phyloP scores from a whole-genome alignment of 2,329 filamentous ascomycete genomes.

The Emericellopsis atlantica region DNA sequence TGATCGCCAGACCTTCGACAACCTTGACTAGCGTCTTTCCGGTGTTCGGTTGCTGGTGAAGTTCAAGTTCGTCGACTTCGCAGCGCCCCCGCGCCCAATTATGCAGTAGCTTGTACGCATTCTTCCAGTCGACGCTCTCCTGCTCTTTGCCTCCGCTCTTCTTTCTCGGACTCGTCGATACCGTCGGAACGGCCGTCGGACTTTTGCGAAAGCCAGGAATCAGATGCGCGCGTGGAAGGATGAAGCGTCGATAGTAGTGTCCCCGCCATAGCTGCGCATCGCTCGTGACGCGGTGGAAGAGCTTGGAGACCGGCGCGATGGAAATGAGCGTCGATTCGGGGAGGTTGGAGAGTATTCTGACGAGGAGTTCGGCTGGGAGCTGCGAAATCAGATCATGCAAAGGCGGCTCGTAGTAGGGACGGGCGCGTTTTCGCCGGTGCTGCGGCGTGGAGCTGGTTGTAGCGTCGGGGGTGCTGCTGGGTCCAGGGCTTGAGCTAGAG shows the following conservation, averaged over 20 bases:
- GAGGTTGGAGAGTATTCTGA: constrained; percentile 74
- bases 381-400: constrained; percentile 49
- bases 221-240: constrained; percentile 65
- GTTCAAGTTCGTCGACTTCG: constrained; percentile 63
- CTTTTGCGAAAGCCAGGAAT: constrained; percentile 49
- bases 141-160: not conserved
- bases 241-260: constrained; percentile 78
- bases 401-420: constrained; percentile 1
- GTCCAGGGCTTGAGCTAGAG: not conserved
- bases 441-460: not conserved
- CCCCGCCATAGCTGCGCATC: constrained; percentile 88
- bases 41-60: constrained; percentile 16
- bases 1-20: constrained; percentile 64
- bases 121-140: constrained; percentile 57
- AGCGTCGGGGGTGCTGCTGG: not conserved
- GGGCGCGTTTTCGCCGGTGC: not conserved
- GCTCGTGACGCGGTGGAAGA: constrained; percentile 57
- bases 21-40: constrained; percentile 63
- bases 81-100: constrained; percentile 85
- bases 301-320: constrained; percentile 55
- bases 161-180: constrained; percentile 3
- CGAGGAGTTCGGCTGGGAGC: constrained; percentile 76
- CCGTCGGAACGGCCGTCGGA: constrained; percentile 4
- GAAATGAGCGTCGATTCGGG: constrained; percentile 54
- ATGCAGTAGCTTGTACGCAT: constrained; percentile 74